Evolutionary conservation across 140 eudicot species (phyloP).

Genomic region (Bidens hawaiensis): DNA sequence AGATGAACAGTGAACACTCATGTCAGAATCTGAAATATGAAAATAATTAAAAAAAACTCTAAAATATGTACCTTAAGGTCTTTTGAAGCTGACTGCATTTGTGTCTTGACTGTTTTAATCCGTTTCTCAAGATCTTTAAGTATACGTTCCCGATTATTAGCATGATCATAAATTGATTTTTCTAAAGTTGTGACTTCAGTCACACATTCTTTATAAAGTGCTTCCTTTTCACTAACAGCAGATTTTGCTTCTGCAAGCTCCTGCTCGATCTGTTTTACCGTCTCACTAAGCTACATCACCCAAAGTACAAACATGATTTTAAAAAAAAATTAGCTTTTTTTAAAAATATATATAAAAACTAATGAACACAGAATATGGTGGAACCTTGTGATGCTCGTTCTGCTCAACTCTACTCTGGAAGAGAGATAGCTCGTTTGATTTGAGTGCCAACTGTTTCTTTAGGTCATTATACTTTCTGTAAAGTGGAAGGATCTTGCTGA

Average conservation of each 20-base stretch:
- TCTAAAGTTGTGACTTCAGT: slow-evolving; percentile 65
- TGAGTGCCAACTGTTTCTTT: slow-evolving; percentile 65
- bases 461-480: slow-evolving; percentile 69
- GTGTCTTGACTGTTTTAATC: slow-evolving; percentile 66
- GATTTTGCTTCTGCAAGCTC: slow-evolving; percentile 62
- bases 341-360: neutral
- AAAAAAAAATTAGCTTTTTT: no score
- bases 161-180: slow-evolving; percentile 71
- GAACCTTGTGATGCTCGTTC: slow-evolving; percentile 94
- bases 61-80: slow-evolving; percentile 66
- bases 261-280: slow-evolving; percentile 59
- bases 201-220: slow-evolving; percentile 46
- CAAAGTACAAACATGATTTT: slow-evolving; percentile 9
- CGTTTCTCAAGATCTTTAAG: slow-evolving; percentile 81
- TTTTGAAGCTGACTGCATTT: slow-evolving; percentile 79
- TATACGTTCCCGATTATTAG: slow-evolving; percentile 63
- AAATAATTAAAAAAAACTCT: neutral
- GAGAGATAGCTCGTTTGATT: slow-evolving; percentile 75
- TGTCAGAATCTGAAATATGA: neutral
- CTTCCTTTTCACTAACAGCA: slow-evolving; percentile 57
- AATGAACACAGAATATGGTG: neutral
- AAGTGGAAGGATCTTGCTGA: slow-evolving; percentile 69
- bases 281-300: slow-evolving; percentile 64
- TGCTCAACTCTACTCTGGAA: slow-evolving; percentile 75
- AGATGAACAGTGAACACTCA: neutral